Base-by-base conservation (phyloP, 208 protist species). In the Leishmania tropica region DNA sequence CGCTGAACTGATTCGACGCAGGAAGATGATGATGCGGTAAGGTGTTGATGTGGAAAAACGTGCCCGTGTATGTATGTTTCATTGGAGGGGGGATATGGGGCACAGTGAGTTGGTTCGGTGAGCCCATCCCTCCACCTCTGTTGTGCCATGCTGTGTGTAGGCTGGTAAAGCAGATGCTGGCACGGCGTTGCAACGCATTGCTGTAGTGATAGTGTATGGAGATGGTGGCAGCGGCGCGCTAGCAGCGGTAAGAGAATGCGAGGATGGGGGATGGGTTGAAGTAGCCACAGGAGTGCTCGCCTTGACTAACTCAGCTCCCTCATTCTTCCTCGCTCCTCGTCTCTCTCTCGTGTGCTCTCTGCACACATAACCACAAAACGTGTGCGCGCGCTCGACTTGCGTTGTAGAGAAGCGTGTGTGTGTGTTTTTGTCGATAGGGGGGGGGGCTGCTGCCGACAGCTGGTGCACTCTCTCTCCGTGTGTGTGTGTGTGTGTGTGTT, bases 1-100 rank as follows among this genome's bases (percentile, higher is more conserved):
- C 93, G 8, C 65, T 96, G 28, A 95, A 96, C 67, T 97, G 94
- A n/a, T 37, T 19, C 11, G 40, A 5, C 1, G 28, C 24, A 73
- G 68, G 45, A 53, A 35, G 40, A 35, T 51, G 28, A 37, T 31
- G 28, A 19, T 31, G 60, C 2, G 31, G 19, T 4, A 19, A 1
- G 1, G 60, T 67, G 68, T 6, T 31, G 0, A 72, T 31, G 17
- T 48, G 31, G 0, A 6, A 1, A 21, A 28, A 19, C 42, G 42
- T 45, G 5, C 24, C 42, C 3, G 68, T 21, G 10, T 37, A 42
- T 37, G 24, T 31, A 1, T 47, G 68, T 35, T 2, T 53, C 21
- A n/a, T 0, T 53, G 1, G 11, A 53, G 35, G 21, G 0, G 19
- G 68, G 68, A 47, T 53, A 15, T 45, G 37, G 37, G 37, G 7